Base-by-base conservation (phyloP, 805 yeast species). In the Saccharomycopsis olivae region DNA sequence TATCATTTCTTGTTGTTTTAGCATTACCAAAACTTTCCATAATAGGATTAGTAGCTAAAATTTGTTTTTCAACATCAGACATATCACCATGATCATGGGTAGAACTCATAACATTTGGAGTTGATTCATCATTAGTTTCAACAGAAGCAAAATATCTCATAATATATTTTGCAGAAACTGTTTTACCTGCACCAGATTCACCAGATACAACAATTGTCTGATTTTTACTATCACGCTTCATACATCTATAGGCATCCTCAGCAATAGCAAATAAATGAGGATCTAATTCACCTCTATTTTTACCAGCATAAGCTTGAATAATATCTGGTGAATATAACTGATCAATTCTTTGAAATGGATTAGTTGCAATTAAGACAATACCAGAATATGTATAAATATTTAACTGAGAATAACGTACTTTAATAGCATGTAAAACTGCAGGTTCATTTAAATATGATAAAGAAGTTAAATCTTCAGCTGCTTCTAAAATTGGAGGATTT, bases 1-100 rank as follows among this genome's bases (percentile, higher is more conserved):
- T 89, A 63, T 89, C 96, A 58, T 89, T 89, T 67, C 98, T 78
- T 15, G 95, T 81, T 2, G 98, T 89, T 57, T 89, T 89, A 5
- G 98, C 97, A 60, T 94, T 92, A 67, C 98, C 98, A 61, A 92
- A 92, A 0, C 97, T 92, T 64, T 92, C 98, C 80, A 92, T 82
- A 52, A 92, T 81, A 4, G 96, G 95, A 57, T 89, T 89, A 0
- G 97, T 92, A 11, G 98, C 97, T 53, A 89, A 70, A 42, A 89
- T 89, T 62, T 85, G 95, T 55, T 83, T 82, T 62, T 89, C 98
- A 20, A 89, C 89, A 47, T 80, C 82, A 23, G 94, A 81, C 80
- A 89, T 80, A 49, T 85, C 89, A 18, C 53, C 49, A 49, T 62
- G 64, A 38, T 58, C 61, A 39, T 64, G 59, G 30, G 55, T 56